Base-by-base conservation (phyloP, 305 asterid genomes). In the Fraxinus floribunda region DNA sequence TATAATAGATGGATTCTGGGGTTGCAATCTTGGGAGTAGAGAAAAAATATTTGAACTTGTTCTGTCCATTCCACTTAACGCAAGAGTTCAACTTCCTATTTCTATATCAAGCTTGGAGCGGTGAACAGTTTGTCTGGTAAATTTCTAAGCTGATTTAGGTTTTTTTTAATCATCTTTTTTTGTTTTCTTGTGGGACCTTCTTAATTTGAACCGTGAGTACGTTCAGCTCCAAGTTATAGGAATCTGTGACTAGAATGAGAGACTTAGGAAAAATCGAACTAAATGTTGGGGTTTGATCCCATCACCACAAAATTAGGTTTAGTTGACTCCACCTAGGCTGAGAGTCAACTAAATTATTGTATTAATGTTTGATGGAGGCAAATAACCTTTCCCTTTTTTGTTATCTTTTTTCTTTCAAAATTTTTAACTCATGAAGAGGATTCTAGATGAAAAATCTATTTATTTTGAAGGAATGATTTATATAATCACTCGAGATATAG, bases 401-500 rank as follows among this genome's bases (percentile, higher is more conserved):
- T 35, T 57, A 71, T 75, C 77, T 34, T 9, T 72, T 57, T 84
- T 7, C 32, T 55, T 68, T 46, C 26, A 41, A 20, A 62, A 77
- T 26, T 76, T 62, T 84, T 72, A 44, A 38, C 39, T 84, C 5
- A 22, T 46, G 34, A 16, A 75, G 66, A 66, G 74, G 74, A 66
- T 66, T 24, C 8, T 66, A 44, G 39, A 57, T 36, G 70, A 55
- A 4, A 49, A 49, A 66, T 80, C 78, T 46, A 36, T 49, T 81
- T 44, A 24, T 36, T 5, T 30, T 16, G 36, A 66, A 66, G 32
- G n/a, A 39, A 7, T 35, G 16, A 77, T 62, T n/a, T 16, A 34
- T 30, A 5, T 76, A 49, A 78, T 11, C 64, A 34, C 24, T 44
- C 29, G 39, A 8, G 60, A 11, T 66, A 30, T 39, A 29, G 46